Evolutionary conservation across 768 basidiomycete species (phyloP).

Genomic region (Steccherinum ochraceum): DNA sequence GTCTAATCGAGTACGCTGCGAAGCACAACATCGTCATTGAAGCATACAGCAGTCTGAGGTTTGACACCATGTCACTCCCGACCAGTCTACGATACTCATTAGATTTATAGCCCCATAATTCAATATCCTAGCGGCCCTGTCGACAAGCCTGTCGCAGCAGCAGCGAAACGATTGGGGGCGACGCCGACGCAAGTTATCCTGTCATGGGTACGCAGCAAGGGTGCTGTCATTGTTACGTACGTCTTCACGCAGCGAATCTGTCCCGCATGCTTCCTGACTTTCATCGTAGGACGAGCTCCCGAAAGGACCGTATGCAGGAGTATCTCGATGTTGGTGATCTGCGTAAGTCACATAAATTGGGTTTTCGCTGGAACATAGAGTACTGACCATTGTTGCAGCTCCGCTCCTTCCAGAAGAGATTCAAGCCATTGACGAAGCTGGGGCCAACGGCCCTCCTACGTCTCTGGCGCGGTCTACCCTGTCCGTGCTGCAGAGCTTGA

Average conservation of each 20-base stretch:
- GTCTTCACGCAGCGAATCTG: no score
- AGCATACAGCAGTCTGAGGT: conserved; percentile 60
- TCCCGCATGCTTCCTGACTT: no score
- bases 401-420: conserved; percentile 52
- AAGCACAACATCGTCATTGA: conserved; percentile 56
- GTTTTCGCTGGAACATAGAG: not conserved
- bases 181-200: conserved; percentile 62
- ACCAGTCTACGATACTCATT: no score
- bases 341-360: conserved; percentile 32
- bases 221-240: conserved; percentile 59
- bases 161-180: conserved; percentile 48
- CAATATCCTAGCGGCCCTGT: conserved; percentile 57
- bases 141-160: conserved; percentile 44
- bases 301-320: conserved; percentile 52
- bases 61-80: no score
- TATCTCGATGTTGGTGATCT: conserved; percentile 64
- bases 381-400: conserved; percentile 28
- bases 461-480: no score
- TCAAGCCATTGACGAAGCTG: conserved; percentile 56
- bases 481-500: no score
- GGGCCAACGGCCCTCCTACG: conserved; percentile 42
- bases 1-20: conserved; percentile 45
- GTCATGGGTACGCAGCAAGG: conserved; percentile 63
- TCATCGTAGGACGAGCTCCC: conserved; percentile 62
- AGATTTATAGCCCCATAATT: conserved; percentile 48